These are phyloP conservation scores for Urostyla sp. DNA, from an alignment of 73 alveolate species.

Conservation along the genomic window DNA sequence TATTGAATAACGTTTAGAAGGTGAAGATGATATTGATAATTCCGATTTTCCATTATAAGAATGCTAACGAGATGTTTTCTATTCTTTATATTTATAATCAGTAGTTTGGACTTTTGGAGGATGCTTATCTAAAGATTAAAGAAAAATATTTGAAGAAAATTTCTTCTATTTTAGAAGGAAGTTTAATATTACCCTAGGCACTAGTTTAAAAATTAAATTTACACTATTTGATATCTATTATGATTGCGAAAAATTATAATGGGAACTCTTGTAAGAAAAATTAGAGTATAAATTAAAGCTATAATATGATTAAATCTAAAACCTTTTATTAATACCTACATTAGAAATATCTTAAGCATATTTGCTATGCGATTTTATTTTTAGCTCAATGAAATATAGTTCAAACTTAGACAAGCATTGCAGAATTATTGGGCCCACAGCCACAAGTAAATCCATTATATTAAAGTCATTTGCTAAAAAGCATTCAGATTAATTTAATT, in stretches of 20 bases:
- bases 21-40: slow-evolving; percentile 35
- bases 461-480: slow-evolving; percentile 43
- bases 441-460: slow-evolving; percentile 45
- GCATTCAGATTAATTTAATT: slow-evolving; percentile 24
- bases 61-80: slow-evolving; percentile 40
- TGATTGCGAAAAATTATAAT: slow-evolving; percentile 55
- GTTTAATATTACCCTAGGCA: slow-evolving; percentile 49
- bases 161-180: slow-evolving; percentile 54
- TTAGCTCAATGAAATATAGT: slow-evolving; percentile 4
- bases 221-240: slow-evolving; percentile 64
- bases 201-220: slow-evolving; percentile 33
- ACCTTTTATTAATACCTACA: slow-evolving; percentile 51
- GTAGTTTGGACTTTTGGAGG: slow-evolving; percentile 69
- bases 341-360: slow-evolving; percentile 53
- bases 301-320: slow-evolving; percentile 21
- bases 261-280: slow-evolving; percentile 65
- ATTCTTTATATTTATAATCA: slow-evolving; percentile 14
- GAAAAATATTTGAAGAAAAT: slow-evolving; percentile 60
- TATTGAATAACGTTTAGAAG: background rate
- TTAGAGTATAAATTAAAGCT: slow-evolving; percentile 56
- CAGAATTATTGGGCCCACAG: slow-evolving; percentile 52
- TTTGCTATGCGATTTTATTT: slow-evolving; percentile 55
- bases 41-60: slow-evolving; percentile 34
- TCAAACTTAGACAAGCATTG: slow-evolving; percentile 34
- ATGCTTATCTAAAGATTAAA: slow-evolving; percentile 38